Conservation (phyloP, 139 green algal species). For the Chlorella sp. region DNA sequence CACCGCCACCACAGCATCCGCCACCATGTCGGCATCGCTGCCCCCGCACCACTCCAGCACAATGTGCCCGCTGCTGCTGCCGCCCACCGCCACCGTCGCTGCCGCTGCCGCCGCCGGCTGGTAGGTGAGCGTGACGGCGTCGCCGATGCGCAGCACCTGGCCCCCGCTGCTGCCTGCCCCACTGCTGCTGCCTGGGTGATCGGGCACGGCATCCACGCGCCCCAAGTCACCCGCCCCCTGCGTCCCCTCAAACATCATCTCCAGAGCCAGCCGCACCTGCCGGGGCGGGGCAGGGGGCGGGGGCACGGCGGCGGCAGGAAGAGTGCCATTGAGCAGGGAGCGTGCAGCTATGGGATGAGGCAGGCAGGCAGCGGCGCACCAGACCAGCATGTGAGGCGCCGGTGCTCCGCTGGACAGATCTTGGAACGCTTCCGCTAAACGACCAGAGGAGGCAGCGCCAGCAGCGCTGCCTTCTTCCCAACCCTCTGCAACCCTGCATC, state of each 20-base stretch:
- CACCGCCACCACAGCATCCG: constrained; percentile 92
- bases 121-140: constrained; percentile 50
- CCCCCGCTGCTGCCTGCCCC: not conserved
- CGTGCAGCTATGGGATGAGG: no score
- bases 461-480: not conserved
- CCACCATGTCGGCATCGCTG: constrained; percentile 86
- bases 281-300: not conserved
- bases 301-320: not conserved
- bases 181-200: no score
- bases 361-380: no score
- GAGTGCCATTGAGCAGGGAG: not conserved
- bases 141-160: constrained; percentile 47
- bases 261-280: constrained; percentile 79
- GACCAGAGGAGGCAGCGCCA: not conserved
- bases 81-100: constrained; percentile 22
- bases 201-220: constrained; percentile 25
- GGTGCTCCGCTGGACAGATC: no score
- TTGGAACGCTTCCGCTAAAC: no score
- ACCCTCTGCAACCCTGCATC: not conserved
- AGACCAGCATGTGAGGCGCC: no score
- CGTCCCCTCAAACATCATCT: constrained; percentile 92
- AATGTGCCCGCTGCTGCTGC: constrained; percentile 50
- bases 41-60: constrained; percentile 94
- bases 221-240: constrained; percentile 58
- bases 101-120: constrained; percentile 18